Evolutionary conservation across 176 grass and related monocot species (phyloP).

Genomic region (Cenchrus purpureus): DNA sequence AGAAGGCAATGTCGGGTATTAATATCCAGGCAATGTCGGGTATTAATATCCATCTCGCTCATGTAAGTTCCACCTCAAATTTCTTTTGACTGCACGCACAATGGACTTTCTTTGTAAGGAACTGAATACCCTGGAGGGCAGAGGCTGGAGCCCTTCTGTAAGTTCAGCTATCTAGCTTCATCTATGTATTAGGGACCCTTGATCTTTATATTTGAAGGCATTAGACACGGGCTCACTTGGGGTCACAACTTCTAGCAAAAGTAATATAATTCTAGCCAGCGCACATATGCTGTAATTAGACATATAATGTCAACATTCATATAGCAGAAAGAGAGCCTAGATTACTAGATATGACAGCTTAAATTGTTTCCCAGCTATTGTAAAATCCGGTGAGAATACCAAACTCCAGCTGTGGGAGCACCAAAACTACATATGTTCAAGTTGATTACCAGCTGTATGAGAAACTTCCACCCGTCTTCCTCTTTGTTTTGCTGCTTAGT

Average conservation of each 20-base stretch:
- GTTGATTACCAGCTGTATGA: not conserved
- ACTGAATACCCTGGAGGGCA: not conserved
- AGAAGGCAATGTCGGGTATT: not conserved
- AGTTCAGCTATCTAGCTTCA: not conserved
- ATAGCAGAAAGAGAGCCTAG: not conserved
- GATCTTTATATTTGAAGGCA: not conserved
- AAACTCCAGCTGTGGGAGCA: not conserved
- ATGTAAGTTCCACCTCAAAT: not conserved
- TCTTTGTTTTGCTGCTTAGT: not conserved
- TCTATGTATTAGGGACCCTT: not conserved
- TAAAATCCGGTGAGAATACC: not conserved
- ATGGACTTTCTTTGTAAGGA: not conserved
- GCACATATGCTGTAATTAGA: not conserved
- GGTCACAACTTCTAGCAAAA: no score
- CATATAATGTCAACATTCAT: not conserved
- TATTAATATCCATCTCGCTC: no score
- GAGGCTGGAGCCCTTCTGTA: not conserved
- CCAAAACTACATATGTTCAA: no score
- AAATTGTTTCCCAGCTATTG: constrained; percentile 1
- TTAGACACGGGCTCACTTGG: not conserved
- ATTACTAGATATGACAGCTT: not conserved
- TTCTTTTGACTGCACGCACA: not conserved
- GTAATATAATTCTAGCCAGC: no score
- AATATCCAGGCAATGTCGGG: not conserved
- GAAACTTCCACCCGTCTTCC: not conserved